Evolutionary conservation across 768 basidiomycete species (phyloP).

Genomic region (Galerina marginata): DNA sequence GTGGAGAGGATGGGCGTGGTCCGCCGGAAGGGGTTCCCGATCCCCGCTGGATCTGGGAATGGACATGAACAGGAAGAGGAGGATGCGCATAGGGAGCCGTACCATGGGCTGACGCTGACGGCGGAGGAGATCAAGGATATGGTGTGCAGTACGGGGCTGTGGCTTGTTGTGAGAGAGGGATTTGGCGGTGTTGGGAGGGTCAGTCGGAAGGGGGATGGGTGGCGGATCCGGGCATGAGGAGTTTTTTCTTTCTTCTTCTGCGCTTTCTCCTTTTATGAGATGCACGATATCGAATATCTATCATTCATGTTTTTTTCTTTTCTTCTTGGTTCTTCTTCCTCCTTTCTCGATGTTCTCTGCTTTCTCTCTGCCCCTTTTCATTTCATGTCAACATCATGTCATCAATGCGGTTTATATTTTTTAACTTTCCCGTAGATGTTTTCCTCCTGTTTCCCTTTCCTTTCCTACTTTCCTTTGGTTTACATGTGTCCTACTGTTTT

Average conservation of each 20-base stretch:
- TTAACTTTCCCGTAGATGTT: too few relatives aligned
- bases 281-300: too few relatives aligned
- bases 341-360: too few relatives aligned
- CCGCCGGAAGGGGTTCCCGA: slow-evolving; percentile 46
- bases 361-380: too few relatives aligned
- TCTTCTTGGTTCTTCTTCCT: too few relatives aligned
- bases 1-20: slow-evolving; percentile 63
- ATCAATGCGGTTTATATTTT: too few relatives aligned
- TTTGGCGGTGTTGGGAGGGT: slow-evolving; percentile 89
- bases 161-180: slow-evolving; percentile 92
- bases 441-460: too few relatives aligned
- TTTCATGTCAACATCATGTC: too few relatives aligned
- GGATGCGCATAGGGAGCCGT: slow-evolving; percentile 24
- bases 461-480: too few relatives aligned
- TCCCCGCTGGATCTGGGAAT: background rate
- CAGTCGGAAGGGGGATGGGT: slow-evolving; percentile 78
- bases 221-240: slow-evolving; percentile 66
- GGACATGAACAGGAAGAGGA: slow-evolving; percentile 8
- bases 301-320: too few relatives aligned
- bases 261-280: background rate
- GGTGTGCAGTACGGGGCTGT: slow-evolving; percentile 85
- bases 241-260: background rate
- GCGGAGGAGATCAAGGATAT: slow-evolving; percentile 96
- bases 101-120: slow-evolving; percentile 63
- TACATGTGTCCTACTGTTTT: too few relatives aligned